Evolutionary conservation across 1,284 basidiomycete species (phyloP).

Genomic region (Ganoderma resinaceum): DNA sequence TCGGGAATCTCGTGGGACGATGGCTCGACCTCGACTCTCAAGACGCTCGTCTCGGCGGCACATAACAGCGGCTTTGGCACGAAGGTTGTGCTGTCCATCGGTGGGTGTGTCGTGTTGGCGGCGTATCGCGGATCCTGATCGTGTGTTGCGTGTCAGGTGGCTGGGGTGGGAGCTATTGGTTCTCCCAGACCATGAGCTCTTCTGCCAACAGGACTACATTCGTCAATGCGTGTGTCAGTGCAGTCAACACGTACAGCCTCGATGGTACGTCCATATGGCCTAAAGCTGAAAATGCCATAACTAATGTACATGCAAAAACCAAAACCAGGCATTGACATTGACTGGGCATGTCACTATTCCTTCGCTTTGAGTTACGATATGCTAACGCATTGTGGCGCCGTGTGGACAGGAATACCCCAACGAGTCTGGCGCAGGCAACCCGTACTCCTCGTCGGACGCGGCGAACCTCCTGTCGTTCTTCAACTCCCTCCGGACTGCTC

Average conservation of each 20-base stretch:
- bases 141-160: constrained; percentile 45
- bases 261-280: constrained; percentile 53
- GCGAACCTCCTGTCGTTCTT: constrained; percentile 74
- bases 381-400: not conserved
- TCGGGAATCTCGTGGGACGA: constrained; percentile 63
- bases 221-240: constrained; percentile 61
- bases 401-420: constrained; percentile 72
- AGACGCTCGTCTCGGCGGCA: constrained; percentile 66
- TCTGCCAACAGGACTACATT: constrained; percentile 61
- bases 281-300: not conserved
- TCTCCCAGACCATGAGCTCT: constrained; percentile 65
- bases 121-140: not conserved
- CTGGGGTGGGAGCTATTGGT: constrained; percentile 65
- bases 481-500: constrained; percentile 59
- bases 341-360: constrained; percentile 55
- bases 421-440: constrained; percentile 68
- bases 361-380: not conserved
- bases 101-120: constrained; percentile 39
- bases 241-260: constrained; percentile 68
- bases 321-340: constrained; percentile 67
- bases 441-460: constrained; percentile 64
- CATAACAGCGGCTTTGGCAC: constrained; percentile 63
- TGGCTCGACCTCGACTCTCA: constrained; percentile 60
- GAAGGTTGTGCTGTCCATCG: constrained; percentile 77
- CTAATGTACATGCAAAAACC: constrained; percentile 10